Evolutionary conservation across 2,329 filamentous ascomycete species (phyloP).

Genomic region (Monosporascus cannonballus): DNA sequence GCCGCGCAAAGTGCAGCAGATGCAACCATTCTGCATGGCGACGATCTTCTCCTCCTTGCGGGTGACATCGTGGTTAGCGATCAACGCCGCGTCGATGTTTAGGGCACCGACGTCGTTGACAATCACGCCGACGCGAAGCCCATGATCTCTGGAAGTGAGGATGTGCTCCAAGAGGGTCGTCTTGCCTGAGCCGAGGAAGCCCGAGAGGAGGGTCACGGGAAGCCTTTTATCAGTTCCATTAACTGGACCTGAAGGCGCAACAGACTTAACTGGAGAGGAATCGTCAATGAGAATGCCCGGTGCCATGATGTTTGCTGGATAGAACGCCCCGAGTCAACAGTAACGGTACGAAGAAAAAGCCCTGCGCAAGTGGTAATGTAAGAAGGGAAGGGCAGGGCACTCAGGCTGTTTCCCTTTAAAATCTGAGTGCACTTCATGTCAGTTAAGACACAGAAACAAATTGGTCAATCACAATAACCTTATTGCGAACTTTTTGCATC

Average conservation of each 20-base stretch:
- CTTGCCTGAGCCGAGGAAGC: constrained; percentile 62
- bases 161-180: constrained; percentile 66
- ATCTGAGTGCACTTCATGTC: too few species aligned
- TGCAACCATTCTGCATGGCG: constrained; percentile 66
- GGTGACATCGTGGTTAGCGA: constrained; percentile 50
- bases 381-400: too few species aligned
- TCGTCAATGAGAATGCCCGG: not conserved
- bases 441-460: not conserved
- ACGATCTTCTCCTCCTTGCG: constrained; percentile 57
- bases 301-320: not conserved
- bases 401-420: too few species aligned
- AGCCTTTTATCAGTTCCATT: constrained; percentile 26
- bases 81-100: constrained; percentile 59
- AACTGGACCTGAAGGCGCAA: too few species aligned
- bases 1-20: constrained; percentile 68
- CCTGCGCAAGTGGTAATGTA: not conserved
- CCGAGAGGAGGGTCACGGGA: constrained; percentile 55
- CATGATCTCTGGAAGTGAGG: constrained; percentile 56
- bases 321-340: not conserved
- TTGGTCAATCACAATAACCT: not conserved
- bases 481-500: not conserved
- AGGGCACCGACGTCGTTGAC: constrained; percentile 66
- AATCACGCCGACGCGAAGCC: constrained; percentile 63
- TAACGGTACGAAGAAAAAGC: not conserved
- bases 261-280: not conserved